phyloP scores from a whole-genome alignment of 1,284 basidiomycete genomes.

The Papiliotrema terrestris region DNA sequence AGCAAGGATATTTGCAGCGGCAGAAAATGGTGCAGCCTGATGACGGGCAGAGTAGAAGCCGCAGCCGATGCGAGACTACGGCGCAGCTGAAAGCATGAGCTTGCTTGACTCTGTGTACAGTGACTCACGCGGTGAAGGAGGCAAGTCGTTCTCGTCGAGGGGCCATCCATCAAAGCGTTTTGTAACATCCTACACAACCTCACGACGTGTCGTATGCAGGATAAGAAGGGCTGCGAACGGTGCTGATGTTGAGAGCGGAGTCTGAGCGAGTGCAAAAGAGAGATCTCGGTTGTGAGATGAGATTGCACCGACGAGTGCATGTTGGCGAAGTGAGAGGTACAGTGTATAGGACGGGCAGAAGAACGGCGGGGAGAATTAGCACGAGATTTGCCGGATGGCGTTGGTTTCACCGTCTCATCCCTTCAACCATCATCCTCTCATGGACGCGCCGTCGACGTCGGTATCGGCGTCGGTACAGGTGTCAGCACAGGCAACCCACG shows the following conservation, averaged over 20 bases:
- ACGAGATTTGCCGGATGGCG: too few relatives aligned
- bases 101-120: not conserved
- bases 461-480: too few relatives aligned
- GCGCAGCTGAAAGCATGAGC: slow-evolving; percentile 7
- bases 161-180: not conserved
- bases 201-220: too few relatives aligned
- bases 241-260: slow-evolving; percentile 24
- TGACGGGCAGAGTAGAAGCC: slow-evolving; percentile 5
- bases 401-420: not conserved
- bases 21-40: slow-evolving; percentile 32
- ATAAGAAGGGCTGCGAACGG: slow-evolving; percentile 26
- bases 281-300: slow-evolving; percentile 21
- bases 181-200: not conserved
- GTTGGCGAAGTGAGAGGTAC: not conserved
- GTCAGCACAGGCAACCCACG: too few relatives aligned
- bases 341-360: not conserved
- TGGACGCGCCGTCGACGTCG: not conserved
- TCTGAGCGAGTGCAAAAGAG: slow-evolving; percentile 13
- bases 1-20: slow-evolving; percentile 36
- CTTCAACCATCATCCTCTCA: not conserved
- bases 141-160: too few relatives aligned
- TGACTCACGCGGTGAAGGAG: too few relatives aligned
- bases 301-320: slow-evolving; percentile 13
- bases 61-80: slow-evolving; percentile 13
- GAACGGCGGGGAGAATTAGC: too few relatives aligned